These are phyloP conservation scores for Alloteropsis angusta DNA, from an alignment of 202 grass and related monocot genomes.

Conservation along the genomic window DNA sequence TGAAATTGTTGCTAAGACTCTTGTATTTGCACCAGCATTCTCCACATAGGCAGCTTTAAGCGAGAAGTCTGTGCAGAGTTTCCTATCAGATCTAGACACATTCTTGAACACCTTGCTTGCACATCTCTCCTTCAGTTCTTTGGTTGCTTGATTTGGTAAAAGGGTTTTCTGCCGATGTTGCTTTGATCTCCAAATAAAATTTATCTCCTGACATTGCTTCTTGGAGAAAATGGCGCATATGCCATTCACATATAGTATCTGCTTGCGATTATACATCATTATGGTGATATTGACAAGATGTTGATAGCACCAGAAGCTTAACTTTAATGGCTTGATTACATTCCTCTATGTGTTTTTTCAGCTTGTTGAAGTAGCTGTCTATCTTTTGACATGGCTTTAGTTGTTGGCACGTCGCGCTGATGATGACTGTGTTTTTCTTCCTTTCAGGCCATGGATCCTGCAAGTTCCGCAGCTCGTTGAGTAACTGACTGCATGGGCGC, in stretches of 20 bases:
- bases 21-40: neutral
- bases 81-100: neutral
- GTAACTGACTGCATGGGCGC: neutral
- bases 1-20: neutral
- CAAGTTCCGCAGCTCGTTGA: constrained; percentile 45
- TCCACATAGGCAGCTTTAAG: neutral
- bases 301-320: neutral
- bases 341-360: neutral
- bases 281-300: neutral
- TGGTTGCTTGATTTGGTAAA: neutral
- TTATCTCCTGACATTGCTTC: neutral
- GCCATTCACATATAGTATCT: neutral
- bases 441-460: constrained; percentile 56
- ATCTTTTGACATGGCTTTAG: neutral
- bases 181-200: neutral
- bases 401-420: neutral
- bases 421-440: neutral
- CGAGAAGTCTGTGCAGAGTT: neutral
- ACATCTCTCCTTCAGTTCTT: neutral
- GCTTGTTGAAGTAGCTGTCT: neutral
- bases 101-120: neutral
- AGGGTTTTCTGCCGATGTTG: neutral
- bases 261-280: too few relatives aligned
- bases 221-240: neutral
- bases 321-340: neutral